These are phyloP conservation scores for Talaromyces liani DNA, from an alignment of 495 filamentous ascomycete genomes.

Conservation along the genomic window DNA sequence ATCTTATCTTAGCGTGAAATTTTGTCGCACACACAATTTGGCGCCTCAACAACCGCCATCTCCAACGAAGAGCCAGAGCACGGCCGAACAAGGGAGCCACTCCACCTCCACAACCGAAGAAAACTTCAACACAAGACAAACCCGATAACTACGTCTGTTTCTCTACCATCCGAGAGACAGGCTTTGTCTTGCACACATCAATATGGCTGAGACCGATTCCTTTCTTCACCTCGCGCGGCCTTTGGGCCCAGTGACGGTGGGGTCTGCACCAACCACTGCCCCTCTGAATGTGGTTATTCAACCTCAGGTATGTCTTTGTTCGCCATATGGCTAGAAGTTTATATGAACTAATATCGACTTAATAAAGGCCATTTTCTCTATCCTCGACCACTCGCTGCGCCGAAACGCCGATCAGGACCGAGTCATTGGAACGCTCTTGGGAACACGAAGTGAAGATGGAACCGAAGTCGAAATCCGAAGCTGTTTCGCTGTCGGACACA, in stretches of 20 bases:
- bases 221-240: constrained; percentile 94
- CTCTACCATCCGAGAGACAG: not conserved
- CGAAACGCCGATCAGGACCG: constrained; percentile 83
- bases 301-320: constrained; percentile 64
- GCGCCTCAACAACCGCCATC: constrained; percentile 5
- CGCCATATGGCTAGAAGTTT: not conserved
- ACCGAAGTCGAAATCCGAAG: constrained; percentile 90
- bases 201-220: constrained; percentile 75
- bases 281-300: constrained; percentile 91
- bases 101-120: constrained; percentile 17
- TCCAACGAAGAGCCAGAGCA: not conserved
- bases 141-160: constrained; percentile 10
- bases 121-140: constrained; percentile 11
- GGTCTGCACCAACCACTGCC: constrained; percentile 72
- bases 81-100: constrained; percentile 20
- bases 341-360: constrained; percentile 3
- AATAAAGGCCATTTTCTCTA: constrained; percentile 80
- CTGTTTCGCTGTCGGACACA: constrained; percentile 96
- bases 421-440: constrained; percentile 92
- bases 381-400: constrained; percentile 93
- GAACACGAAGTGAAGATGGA: constrained; percentile 88
- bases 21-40: constrained; percentile 38
- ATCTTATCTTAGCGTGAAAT: constrained; percentile 53
- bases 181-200: constrained; percentile 24
- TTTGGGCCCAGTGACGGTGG: constrained; percentile 69